Evolutionary conservation across 192 early-diverging fungal genomes (phyloP).

Genomic region (Coemansia sp.): DNA sequence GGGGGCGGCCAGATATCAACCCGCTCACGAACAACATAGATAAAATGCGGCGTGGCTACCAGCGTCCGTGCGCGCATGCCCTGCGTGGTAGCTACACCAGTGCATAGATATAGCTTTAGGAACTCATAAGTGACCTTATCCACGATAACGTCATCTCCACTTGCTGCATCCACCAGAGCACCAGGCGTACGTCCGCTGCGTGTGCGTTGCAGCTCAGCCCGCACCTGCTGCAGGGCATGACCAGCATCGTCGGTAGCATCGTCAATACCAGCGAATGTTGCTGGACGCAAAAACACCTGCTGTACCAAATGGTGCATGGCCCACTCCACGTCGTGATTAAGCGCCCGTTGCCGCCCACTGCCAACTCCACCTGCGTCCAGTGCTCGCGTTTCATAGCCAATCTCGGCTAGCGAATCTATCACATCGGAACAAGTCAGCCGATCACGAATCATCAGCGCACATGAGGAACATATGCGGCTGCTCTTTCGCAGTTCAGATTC

Average conservation of each 20-base stretch:
- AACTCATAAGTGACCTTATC: constrained; percentile 58
- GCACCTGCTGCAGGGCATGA: constrained; percentile 10
- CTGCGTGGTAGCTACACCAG: constrained; percentile 13
- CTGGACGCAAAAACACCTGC: constrained; percentile 49
- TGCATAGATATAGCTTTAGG: constrained; percentile 52
- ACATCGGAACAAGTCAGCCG: constrained; percentile 54
- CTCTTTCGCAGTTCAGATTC: not conserved
- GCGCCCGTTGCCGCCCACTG: constrained; percentile 42
- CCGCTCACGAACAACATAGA: constrained; percentile 52
- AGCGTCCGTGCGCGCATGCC: constrained; percentile 39
- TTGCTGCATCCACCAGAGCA: constrained; percentile 44
- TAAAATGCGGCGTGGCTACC: constrained; percentile 43
- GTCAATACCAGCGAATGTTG: constrained; percentile 21
- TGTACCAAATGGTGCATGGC: constrained; percentile 56
- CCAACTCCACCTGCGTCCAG: constrained; percentile 32
- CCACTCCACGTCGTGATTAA: constrained; percentile 58
- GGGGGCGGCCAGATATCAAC: constrained; percentile 57
- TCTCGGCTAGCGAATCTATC: constrained; percentile 46
- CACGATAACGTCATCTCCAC: constrained; percentile 45
- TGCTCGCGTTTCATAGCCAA: constrained; percentile 51
- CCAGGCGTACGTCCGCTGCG: constrained; percentile 24
- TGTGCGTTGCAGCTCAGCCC: constrained; percentile 30
- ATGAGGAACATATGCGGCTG: constrained; percentile 22
- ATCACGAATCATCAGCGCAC: constrained; percentile 52
- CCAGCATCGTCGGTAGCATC: constrained; percentile 10